These are phyloP conservation scores for Glycyrrhiza uralensis DNA, from an alignment of 306 rosid species.

Conservation along the genomic window DNA sequence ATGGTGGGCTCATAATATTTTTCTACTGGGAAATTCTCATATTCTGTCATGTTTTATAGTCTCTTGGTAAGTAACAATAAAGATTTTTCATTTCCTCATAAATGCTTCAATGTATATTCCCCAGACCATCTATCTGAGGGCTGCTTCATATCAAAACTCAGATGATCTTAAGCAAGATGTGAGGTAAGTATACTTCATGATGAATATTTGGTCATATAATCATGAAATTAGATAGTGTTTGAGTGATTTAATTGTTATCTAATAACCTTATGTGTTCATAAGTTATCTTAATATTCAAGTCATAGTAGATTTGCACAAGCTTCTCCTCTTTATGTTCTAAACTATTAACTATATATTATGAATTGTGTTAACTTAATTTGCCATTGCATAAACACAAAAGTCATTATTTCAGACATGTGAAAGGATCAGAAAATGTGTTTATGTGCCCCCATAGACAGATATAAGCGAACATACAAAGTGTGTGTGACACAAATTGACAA, in stretches of 20 bases:
- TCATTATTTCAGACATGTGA: not conserved
- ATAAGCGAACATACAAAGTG: not conserved
- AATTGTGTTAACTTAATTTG: constrained; percentile 5
- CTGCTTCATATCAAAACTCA: constrained; percentile 58
- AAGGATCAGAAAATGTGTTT: not conserved
- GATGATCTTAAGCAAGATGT: constrained; percentile 68
- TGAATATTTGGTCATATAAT: constrained; percentile 15
- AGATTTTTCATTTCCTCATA: constrained; percentile 18
- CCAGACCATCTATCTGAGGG: constrained; percentile 69
- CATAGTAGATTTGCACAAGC: not conserved
- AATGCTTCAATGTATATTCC: constrained; percentile 19
- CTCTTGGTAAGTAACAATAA: not conserved
- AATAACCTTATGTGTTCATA: not conserved
- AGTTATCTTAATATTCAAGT: constrained; percentile 17
- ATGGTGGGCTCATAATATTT: not conserved
- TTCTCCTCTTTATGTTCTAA: not conserved
- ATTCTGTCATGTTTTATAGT: not conserved
- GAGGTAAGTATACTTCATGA: constrained; percentile 41
- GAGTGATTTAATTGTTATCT: not conserved
- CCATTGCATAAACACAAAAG: not conserved
- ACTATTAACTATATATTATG: not conserved
- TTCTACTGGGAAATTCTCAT: constrained; percentile 1
- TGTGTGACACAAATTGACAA: not conserved
- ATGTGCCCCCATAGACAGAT: not conserved
- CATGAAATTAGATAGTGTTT: not conserved